Evolutionary conservation across 164 flowering plant species (phyloP).

Genomic region (Annona cherimola): DNA sequence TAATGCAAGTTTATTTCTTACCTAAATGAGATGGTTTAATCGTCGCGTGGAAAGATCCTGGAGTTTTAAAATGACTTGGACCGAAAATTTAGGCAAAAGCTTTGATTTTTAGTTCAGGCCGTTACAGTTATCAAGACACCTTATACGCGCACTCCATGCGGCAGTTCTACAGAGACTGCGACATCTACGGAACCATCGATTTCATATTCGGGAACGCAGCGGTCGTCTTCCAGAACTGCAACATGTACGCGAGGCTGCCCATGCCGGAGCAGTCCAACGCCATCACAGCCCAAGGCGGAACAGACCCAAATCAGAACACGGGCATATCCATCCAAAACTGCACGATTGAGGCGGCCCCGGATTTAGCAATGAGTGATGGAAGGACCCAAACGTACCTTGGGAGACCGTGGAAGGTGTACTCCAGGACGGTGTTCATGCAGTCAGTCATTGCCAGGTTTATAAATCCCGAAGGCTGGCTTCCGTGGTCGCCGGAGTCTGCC

Average conservation of each 20-base stretch:
- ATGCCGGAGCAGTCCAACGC: not conserved
- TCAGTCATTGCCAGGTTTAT: constrained; percentile 3
- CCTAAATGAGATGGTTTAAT: too few species aligned
- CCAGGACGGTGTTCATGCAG: constrained; percentile 5
- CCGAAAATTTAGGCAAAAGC: too few species aligned
- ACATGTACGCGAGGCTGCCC: constrained; percentile 10
- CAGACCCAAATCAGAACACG: constrained; percentile 11
- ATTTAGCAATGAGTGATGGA: not conserved
- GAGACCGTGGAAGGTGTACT: constrained; percentile 8
- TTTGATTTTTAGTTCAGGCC: too few species aligned
- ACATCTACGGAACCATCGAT: constrained; percentile 5
- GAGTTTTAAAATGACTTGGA: too few species aligned
- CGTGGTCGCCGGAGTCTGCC: constrained; percentile 8
- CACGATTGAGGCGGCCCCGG: not conserved
- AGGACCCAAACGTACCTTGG: constrained; percentile 7
- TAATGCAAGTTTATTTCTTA: too few species aligned
- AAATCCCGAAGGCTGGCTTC: constrained; percentile 5
- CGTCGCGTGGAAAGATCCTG: too few species aligned
- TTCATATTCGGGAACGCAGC: constrained; percentile 13
- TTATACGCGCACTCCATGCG: constrained; percentile 10
- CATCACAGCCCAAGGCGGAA: constrained; percentile 11
- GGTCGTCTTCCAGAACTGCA: constrained; percentile 10
- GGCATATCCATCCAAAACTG: constrained; percentile 9
- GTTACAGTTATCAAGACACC: constrained; percentile 16
- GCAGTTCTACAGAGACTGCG: constrained; percentile 10